Base-by-base conservation (phyloP, 2,329 filamentous ascomycete genomes). In the Fusarium devonianum region DNA sequence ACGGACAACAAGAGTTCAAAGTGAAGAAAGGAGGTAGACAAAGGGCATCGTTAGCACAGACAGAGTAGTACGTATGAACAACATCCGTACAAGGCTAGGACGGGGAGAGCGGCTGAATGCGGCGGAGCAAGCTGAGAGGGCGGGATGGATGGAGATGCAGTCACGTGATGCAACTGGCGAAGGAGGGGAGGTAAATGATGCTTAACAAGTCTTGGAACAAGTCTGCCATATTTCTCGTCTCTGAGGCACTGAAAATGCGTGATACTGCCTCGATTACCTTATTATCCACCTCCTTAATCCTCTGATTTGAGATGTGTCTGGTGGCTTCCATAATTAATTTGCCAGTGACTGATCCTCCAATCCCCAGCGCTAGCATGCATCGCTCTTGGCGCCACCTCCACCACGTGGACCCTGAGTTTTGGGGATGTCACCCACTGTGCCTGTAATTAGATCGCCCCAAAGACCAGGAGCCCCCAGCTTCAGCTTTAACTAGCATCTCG, bases 341-440 rank as follows among this genome's bases (percentile, higher is more conserved):
- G 22, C 13, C 25, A 36, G 55, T 44, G 35, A 21, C 26, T 39
- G 49, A 18, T 43, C 56, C 32, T 26, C 40, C 30, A 35, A 44
- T 36, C 40, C 32, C 18, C 23, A 44, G 41, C 41, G 30, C 41
- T n/a, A 46, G 51, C 54, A 26, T 26, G 47, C 37, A 56, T 45
- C 46, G 36, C 29, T 60, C 56, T 60, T 60, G 56, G 56, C 56
- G 56, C 56, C 49, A 58, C 56, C 57, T 60, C 53, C 56, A 59
- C 56, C 25, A 49, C 28, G 35, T 48, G 40, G 59, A 58, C 59
- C 59, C 53, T 58, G 49, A 38, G 51, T 56, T 60, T 60, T 38
- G 33, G 58, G 57, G 37, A 49, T 33, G 39, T 47, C 49, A 63
- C 32, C 49, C 56, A 58, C 56, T 46, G 56, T 46, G 40, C 53